Evolutionary conservation across 768 basidiomycete genomes (phyloP), one percentile per base, ranked within the genome.

Genomic region (Boletus pseudo-olivaceus): DNA sequence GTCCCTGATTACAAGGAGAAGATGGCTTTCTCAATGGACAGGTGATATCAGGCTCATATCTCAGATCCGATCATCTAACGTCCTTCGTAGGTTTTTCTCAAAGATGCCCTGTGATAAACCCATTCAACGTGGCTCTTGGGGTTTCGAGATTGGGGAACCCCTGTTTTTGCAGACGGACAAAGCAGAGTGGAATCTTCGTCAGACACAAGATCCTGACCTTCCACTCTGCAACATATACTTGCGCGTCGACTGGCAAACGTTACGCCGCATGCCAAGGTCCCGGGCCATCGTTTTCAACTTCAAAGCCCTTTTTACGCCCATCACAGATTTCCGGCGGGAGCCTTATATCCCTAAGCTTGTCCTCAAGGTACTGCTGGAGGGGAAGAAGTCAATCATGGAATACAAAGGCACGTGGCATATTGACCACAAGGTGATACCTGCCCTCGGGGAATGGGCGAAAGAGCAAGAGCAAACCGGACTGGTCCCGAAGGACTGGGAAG

Each of bases 171-270:
- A 79, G 54, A 57, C 68, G 7, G 69, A 69, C 42, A 74, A 76
- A 52, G 61, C 71, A 15, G 68, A 73, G 30, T 81, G 69, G 66
- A 53, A 50, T 17, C 10, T 56, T 40, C 75, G 75, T 29, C 62
- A 65, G 34, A 58, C 45, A 6, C 76, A 77, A 49, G 58, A 64
- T 32, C 70, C 72, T 3, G 58, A 74, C 29, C 64, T 82, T 15
- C 47, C 65, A 3, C 47, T 76, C 37, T 72, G 76, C 27, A 70
- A 78, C 47, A 68, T 81, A 26, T 65, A 73, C 56, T 57, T 82
- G 39, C 76, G 80, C 14, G 78, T 82, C 19, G 79, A 82, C 53
- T 82, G 80, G 80, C 81, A 82, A 60, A 81, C 79, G 8, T 62
- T 82, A 32, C 73, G 79, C 17, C 73, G 78, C 32, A 61, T 82